Evolutionary conservation across 2,329 filamentous ascomycete species (phyloP).

Genomic region (Fusarium scirpi): DNA sequence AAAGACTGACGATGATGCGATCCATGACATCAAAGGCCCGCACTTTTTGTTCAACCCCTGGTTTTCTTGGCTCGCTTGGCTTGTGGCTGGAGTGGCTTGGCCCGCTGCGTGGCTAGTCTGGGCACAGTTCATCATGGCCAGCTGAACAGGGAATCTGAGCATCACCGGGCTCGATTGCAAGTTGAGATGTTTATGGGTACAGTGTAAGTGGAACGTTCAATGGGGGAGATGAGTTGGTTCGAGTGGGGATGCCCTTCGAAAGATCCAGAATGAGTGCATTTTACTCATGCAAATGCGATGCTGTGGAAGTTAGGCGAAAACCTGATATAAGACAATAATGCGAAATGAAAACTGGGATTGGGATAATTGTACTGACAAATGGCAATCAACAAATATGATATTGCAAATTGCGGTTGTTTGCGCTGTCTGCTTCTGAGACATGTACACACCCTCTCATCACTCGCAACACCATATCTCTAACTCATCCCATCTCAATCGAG

Average conservation of each 20-base stretch:
- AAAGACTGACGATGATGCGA: conserved; percentile 34
- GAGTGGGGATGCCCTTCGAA: conserved; percentile 15
- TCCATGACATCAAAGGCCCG: conserved; percentile 46
- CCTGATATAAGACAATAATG: conserved; percentile 18
- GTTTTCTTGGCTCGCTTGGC: conserved; percentile 31
- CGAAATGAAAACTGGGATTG: conserved; percentile 10
- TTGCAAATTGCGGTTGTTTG: conserved; percentile 6
- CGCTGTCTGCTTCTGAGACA: conserved; percentile 30
- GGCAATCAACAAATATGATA: not conserved
- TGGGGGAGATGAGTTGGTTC: conserved; percentile 14
- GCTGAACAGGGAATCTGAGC: conserved; percentile 41
- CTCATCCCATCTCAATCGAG: conserved; percentile 17
- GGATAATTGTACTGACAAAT: not conserved
- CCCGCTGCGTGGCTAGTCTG: conserved; percentile 25
- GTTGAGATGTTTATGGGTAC: conserved; percentile 17
- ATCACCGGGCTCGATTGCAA: not conserved
- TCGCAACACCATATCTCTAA: conserved; percentile 6
- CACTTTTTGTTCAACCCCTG: conserved; percentile 29
- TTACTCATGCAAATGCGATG: conserved; percentile 5
- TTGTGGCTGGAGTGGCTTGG: conserved; percentile 42
- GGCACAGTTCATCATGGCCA: conserved; percentile 39
- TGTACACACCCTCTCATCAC: conserved; percentile 16
- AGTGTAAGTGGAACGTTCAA: conserved; percentile 21
- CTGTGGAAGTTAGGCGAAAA: conserved; percentile 24
- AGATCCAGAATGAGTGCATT: conserved; percentile 13